phyloP scores from a whole-genome alignment of 805 yeast species.

The Kregervanrija pseudodelftensis region DNA sequence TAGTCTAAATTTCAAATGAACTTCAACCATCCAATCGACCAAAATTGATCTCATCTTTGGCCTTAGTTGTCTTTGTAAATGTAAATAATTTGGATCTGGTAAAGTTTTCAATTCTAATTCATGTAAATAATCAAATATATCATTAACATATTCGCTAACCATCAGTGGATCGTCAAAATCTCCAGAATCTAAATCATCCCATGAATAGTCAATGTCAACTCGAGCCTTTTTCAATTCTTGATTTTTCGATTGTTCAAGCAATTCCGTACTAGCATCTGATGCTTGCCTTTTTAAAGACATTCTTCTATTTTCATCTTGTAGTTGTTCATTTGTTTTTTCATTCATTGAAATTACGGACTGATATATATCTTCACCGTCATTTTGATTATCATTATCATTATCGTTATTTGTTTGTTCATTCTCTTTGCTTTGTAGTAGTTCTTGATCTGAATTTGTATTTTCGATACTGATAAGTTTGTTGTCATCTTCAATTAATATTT shows the following conservation, averaged over 20 bases:
- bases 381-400: not conserved
- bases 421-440: not conserved
- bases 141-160: conserved; percentile 90
- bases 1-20: conserved; percentile 75
- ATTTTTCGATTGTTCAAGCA: conserved; percentile 19
- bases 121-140: conserved; percentile 75
- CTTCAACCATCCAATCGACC: conserved; percentile 92
- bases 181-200: conserved; percentile 72
- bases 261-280: conserved; percentile 44
- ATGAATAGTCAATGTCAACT: conserved; percentile 32
- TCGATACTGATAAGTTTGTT: not conserved
- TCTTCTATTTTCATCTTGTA: conserved; percentile 25
- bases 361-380: conserved; percentile 1
- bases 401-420: not conserved
- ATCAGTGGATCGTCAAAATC: conserved; percentile 70
- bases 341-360: conserved; percentile 6
- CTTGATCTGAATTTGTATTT: not conserved
- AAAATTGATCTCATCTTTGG: conserved; percentile 81
- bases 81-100: conserved; percentile 64
- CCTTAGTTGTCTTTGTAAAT: conserved; percentile 56
- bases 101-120: conserved; percentile 65
- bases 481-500: not conserved
- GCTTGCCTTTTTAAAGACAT: conserved; percentile 44
- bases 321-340: conserved; percentile 22
- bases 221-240: conserved; percentile 26